Evolutionary conservation across 257 asterid genomes (phyloP), one percentile per base, ranked within the genome.

Genomic region (Solanum tarijense): DNA sequence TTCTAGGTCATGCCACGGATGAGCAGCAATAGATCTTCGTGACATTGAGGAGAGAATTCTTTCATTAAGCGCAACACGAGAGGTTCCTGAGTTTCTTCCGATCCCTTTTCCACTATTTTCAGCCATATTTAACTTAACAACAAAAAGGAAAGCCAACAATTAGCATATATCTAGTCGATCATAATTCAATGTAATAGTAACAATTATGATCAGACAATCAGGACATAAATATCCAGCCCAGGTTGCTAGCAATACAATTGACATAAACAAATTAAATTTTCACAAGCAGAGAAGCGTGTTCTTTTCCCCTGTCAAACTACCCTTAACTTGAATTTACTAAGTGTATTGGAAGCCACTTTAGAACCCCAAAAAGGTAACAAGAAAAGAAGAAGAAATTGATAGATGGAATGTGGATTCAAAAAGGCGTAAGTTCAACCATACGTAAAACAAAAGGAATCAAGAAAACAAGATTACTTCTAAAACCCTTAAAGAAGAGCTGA

Each of bases 1-100:
- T 90, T 96, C 98, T 91, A 96, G 92, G 91, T 96, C 99, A 91
- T 96, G 99, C 99, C 98, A 95, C 11, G 99, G 99, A 91, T 96
- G 98, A 87, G 98, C 98, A 90, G 99, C 98, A 74, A 93, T 90
- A 10, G 98, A 88, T 91, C 94, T 91, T 65, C 93, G 89, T 2
- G 97, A 91, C 96, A 96, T 91, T 32, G 99, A 94, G 69, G 96
- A 93, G 68, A 95, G 94, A 75, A 96, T 96, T 91, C 98, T 91
- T 89, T 96, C 96, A 87, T 95, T 95, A 62, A 96, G 97, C 82
- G 83, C 91, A 86, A 66, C 90, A 65, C 87, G 92, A 72, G 92
- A 66, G 84, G 66, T 91, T 29, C 83, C 91, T 10, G 88, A 83
- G 83, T 87, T 83, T 90, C 46, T 91, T 52, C 87, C 93, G 21